Base-by-base conservation (phyloP, 177 flowering plant species). In the Vitis hybrid region DNA sequence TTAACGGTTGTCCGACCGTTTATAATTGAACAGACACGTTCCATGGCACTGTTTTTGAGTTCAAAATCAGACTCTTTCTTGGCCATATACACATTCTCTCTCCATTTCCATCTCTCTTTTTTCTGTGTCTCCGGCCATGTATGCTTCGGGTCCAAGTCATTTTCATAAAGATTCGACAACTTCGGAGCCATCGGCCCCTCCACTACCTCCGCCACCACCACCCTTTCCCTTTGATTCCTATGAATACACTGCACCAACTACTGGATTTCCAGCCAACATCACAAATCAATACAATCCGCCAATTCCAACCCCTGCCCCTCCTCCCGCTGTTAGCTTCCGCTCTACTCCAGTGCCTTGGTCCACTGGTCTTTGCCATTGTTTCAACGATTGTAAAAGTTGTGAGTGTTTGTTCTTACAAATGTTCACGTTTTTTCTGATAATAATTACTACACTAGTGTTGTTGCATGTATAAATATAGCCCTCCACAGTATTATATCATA, bases 321-420 rank as follows among this genome's bases (percentile, higher is more conserved):
- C 2, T 6, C 11, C 11, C 48, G 26, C 67, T 16, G 39, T 33
- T 53, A 45, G 12, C 5, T 26, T 52, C 2, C 50, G 26, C 5
- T 39, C 18, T 1, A 51, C 72, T 22, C 78, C 78, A 49, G 39
- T 33, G 5, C 75, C 79, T 60, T 87, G 90, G 88, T 80, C 90
- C 31, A 70, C 86, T 2, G 83, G 84, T 19, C 82, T 87, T 33
- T 87, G 80, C 51, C 77, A 76, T 62, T 85, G 86, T 57, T 79
- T 69, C 49, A 16, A 21, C 15, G 86, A 85, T 58, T 14, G 57
- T 31, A 21, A 49, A 57, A 77, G 57, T 66, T 80, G 88, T 84
- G 75, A 52, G 80, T 72, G 10, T 10, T 19, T 18, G 14, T 62
- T n/a, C 10, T 18, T 57, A 29, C 29, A 53, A 21, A 51, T 65